These are phyloP conservation scores for Ogataea parapolymorpha DNA, from an alignment of 805 yeast genomes.

Conservation along the genomic window DNA sequence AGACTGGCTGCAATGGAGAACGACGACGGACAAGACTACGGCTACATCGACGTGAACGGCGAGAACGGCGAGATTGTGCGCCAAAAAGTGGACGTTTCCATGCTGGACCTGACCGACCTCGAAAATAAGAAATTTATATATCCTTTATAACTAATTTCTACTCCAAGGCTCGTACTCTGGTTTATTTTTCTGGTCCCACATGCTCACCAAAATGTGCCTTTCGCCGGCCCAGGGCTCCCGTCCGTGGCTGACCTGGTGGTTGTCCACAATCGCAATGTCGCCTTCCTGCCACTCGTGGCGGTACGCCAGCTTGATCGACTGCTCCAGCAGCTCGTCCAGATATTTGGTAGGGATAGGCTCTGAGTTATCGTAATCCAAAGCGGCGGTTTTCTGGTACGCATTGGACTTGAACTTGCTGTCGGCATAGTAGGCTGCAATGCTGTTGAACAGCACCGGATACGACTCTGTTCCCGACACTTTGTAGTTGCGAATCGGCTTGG, in stretches of 20 bases:
- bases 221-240: conserved; percentile 32
- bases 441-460: conserved; percentile 26
- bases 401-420: conserved; percentile 9
- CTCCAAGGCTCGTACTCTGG: conserved; percentile 22
- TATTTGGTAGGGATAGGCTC: conserved; percentile 17
- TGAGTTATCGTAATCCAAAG: conserved; percentile 23
- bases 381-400: conserved; percentile 9
- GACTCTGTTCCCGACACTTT: conserved; percentile 17
- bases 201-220: conserved; percentile 34
- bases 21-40: conserved; percentile 24
- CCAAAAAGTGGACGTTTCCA: conserved; percentile 40
- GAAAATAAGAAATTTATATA: conserved; percentile 52
- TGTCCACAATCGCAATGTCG: conserved; percentile 35
- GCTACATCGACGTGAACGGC: conserved; percentile 8
- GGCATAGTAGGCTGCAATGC: conserved; percentile 25
- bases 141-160: conserved; percentile 31
- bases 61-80: conserved; percentile 15
- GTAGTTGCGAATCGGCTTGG: conserved; percentile 23
- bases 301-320: conserved; percentile 24
- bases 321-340: conserved; percentile 20
- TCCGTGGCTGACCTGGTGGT: conserved; percentile 36
- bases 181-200: conserved; percentile 32
- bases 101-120: conserved; percentile 52
- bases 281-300: conserved; percentile 33
- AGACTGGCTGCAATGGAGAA: conserved; percentile 8